These are phyloP conservation scores for Blastosporella zonata DNA, from an alignment of 1,284 basidiomycete genomes.

Conservation along the genomic window DNA sequence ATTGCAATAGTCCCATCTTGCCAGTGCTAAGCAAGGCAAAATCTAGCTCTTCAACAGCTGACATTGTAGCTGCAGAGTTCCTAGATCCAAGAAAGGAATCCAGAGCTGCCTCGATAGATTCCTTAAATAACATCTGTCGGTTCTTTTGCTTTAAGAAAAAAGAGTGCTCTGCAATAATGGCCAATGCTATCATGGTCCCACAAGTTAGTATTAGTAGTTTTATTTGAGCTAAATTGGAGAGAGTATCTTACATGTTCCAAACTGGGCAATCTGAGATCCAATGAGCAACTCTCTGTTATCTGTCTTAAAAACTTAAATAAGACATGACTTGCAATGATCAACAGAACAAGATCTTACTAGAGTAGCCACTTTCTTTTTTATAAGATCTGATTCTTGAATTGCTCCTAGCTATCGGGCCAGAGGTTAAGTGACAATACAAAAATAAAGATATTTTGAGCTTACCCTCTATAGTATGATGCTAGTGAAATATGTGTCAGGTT, in stretches of 20 bases:
- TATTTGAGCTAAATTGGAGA: too few relatives aligned
- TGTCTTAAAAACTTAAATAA: background rate
- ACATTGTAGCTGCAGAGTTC: background rate
- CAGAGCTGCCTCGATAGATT: conserved; percentile 10
- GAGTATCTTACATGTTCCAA: background rate
- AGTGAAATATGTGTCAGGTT: background rate
- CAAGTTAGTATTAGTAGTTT: background rate
- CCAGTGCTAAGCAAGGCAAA: background rate
- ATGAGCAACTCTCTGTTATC: background rate
- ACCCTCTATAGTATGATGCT: background rate
- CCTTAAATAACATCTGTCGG: conserved; percentile 6
- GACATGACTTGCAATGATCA: background rate
- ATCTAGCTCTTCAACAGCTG: conserved; percentile 1
- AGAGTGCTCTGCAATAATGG: conserved; percentile 16
- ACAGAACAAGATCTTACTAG: background rate
- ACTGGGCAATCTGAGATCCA: conserved; percentile 4
- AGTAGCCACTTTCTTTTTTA: background rate
- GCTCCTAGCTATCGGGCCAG: background rate
- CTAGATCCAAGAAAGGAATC: conserved; percentile 5
- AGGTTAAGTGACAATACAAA: background rate
- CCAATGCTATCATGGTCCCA: conserved; percentile 5
- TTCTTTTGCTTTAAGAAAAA: conserved; percentile 15
- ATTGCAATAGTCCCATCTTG: background rate
- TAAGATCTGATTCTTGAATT: background rate
- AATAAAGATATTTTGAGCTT: background rate